These are phyloP conservation scores for Calonectria leucothoes DNA, from an alignment of 2,329 filamentous ascomycete species.

Conservation along the genomic window DNA sequence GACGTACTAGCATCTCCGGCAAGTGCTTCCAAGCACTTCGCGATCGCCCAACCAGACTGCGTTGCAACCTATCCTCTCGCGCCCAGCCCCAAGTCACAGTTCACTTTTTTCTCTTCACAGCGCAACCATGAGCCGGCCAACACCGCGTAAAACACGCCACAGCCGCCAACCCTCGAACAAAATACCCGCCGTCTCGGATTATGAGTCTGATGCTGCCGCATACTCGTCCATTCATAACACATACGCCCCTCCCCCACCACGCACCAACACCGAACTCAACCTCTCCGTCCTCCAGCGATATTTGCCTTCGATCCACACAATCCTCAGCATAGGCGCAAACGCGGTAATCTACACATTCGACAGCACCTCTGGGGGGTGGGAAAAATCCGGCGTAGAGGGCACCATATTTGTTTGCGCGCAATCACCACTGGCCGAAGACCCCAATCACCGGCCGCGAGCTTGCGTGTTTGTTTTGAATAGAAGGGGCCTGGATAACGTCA, in stretches of 20 bases:
- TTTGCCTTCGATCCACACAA: conserved; percentile 77
- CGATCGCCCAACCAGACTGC: not conserved
- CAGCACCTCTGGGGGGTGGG: conserved; percentile 75
- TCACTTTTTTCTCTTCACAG: conserved; percentile 20
- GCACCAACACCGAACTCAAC: conserved; percentile 89
- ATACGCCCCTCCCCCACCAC: conserved; percentile 62
- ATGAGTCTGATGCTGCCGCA: conserved; percentile 72
- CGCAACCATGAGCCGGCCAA: conserved; percentile 56
- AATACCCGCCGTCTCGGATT: conserved; percentile 64
- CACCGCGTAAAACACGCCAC: conserved; percentile 55
- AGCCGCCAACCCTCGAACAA: conserved; percentile 55
- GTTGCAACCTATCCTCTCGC: not conserved
- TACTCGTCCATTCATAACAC: conserved; percentile 46
- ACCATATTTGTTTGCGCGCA: conserved; percentile 88
- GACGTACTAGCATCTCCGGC: not conserved
- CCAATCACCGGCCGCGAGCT: conserved; percentile 51
- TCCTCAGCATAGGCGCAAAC: conserved; percentile 85
- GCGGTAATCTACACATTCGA: conserved; percentile 88
- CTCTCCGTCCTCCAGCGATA: conserved; percentile 85
- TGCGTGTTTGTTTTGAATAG: conserved; percentile 81
- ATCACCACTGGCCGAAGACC: conserved; percentile 53
- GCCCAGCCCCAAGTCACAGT: conserved; percentile 7
- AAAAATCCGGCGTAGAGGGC: conserved; percentile 87
- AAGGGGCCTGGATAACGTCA: conserved; percentile 76
- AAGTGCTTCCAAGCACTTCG: not conserved